Conservation (phyloP, 306 rosid genomes). For the Begonia peltatifolia region DNA sequence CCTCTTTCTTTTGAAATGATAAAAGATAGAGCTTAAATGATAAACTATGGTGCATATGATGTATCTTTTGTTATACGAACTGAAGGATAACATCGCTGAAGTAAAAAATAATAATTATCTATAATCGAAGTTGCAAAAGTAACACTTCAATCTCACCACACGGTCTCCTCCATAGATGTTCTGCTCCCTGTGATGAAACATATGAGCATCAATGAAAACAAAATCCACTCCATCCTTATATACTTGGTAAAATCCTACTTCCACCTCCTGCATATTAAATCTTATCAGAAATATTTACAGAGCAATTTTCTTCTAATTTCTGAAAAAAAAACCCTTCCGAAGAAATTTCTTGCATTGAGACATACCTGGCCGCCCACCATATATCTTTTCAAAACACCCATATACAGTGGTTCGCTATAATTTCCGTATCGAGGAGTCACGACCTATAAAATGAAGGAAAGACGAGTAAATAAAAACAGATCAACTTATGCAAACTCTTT, state of each 20-base stretch:
- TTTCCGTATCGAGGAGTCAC: constrained; percentile 57
- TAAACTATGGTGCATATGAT: too few relatives aligned
- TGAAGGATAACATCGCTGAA: constrained; percentile 2
- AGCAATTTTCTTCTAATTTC: constrained; percentile 1
- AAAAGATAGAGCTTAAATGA: too few relatives aligned
- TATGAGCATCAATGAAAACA: constrained; percentile 54
- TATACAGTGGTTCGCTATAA: constrained; percentile 45
- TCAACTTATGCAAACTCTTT: too few relatives aligned
- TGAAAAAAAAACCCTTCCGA: constrained; percentile 3
- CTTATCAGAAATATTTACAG: constrained; percentile 1
- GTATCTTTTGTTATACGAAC: background rate
- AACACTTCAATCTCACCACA: constrained; percentile 33
- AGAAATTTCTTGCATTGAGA: constrained; percentile 12
- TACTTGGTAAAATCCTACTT: constrained; percentile 61
- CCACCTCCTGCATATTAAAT: constrained; percentile 52
- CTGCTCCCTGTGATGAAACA: constrained; percentile 33
- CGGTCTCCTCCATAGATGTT: constrained; percentile 73
- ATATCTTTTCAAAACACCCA: constrained; percentile 53
- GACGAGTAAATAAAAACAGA: background rate
- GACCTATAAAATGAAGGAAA: constrained; percentile 39
- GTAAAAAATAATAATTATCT: background rate
- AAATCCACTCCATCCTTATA: constrained; percentile 85
- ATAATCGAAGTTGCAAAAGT: constrained; percentile 1
- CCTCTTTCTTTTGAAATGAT: too few relatives aligned
- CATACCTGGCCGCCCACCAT: constrained; percentile 74